Evolutionary conservation across 1,139 yeast species (phyloP).

Genomic region (Arxiozyma slooffiae): DNA sequence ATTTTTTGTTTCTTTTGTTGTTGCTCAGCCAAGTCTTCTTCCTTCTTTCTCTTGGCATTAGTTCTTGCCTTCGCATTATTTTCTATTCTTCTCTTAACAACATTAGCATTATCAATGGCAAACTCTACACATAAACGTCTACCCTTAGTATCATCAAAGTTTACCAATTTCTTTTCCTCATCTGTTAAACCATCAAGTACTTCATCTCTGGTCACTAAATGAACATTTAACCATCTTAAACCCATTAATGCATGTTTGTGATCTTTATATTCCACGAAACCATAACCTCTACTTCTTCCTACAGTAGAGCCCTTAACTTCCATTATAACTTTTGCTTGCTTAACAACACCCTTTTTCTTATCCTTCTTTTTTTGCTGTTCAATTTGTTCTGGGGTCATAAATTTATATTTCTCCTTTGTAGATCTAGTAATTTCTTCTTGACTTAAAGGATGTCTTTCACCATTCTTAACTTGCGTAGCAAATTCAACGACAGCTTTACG

Average conservation of each 20-base stretch:
- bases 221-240: constrained; percentile 93
- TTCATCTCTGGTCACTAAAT: constrained; percentile 65
- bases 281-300: constrained; percentile 95
- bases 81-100: constrained; percentile 81
- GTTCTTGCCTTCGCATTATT: constrained; percentile 44
- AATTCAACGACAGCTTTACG: constrained; percentile 91
- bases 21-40: constrained; percentile 25
- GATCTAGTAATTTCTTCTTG: constrained; percentile 86
- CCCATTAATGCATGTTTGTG: constrained; percentile 95
- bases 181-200: constrained; percentile 61
- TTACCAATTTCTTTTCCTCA: constrained; percentile 50
- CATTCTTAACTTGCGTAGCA: constrained; percentile 81
- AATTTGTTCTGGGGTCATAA: constrained; percentile 39
- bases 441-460: constrained; percentile 69
- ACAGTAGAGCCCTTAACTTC: constrained; percentile 79
- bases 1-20: constrained; percentile 36
- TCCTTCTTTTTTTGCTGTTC: constrained; percentile 43
- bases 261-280: constrained; percentile 86
- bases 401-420: constrained; percentile 49
- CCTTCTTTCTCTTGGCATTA: constrained; percentile 29
- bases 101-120: constrained; percentile 91
- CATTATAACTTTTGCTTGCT: constrained; percentile 84
- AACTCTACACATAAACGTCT: constrained; percentile 87
- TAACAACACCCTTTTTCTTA: constrained; percentile 78
- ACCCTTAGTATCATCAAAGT: constrained; percentile 44